phyloP scores from a whole-genome alignment of 2,329 filamentous ascomycete genomes.

The Sporothrix dimorphospora region DNA sequence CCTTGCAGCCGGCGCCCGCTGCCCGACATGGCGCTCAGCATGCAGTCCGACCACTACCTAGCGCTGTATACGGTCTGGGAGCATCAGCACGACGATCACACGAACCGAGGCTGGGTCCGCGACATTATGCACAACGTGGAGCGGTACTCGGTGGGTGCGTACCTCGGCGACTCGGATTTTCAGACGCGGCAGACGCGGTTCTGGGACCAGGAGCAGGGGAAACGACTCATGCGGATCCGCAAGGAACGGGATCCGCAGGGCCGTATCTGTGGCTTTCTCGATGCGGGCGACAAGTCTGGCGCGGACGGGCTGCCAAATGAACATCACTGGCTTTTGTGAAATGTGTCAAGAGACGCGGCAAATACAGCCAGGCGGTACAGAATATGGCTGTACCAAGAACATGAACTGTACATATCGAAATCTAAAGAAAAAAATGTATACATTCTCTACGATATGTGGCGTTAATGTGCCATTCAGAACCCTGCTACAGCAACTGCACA shows the following conservation, averaged over 20 bases:
- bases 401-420: too few relatives aligned
- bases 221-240: constrained; percentile 28
- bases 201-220: constrained; percentile 47
- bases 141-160: constrained; percentile 51
- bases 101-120: constrained; percentile 51
- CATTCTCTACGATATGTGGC: too few relatives aligned
- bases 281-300: constrained; percentile 29
- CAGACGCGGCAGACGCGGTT: constrained; percentile 50
- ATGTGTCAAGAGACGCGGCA: too few relatives aligned
- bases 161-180: constrained; percentile 60
- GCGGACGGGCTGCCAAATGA: constrained; percentile 27
- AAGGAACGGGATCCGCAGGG: constrained; percentile 29
- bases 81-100: constrained; percentile 48
- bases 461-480: too few relatives aligned
- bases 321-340: constrained; percentile 24
- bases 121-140: constrained; percentile 47
- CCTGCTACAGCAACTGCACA: too few relatives aligned
- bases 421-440: too few relatives aligned
- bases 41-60: constrained; percentile 61
- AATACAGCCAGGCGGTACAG: too few relatives aligned
- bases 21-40: constrained; percentile 55
- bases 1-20: constrained; percentile 45
- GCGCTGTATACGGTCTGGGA: constrained; percentile 57
- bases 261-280: constrained; percentile 30
- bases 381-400: too few relatives aligned